phyloP scores from a whole-genome alignment of 768 basidiomycete species.

The Peribolospora baueri region DNA sequence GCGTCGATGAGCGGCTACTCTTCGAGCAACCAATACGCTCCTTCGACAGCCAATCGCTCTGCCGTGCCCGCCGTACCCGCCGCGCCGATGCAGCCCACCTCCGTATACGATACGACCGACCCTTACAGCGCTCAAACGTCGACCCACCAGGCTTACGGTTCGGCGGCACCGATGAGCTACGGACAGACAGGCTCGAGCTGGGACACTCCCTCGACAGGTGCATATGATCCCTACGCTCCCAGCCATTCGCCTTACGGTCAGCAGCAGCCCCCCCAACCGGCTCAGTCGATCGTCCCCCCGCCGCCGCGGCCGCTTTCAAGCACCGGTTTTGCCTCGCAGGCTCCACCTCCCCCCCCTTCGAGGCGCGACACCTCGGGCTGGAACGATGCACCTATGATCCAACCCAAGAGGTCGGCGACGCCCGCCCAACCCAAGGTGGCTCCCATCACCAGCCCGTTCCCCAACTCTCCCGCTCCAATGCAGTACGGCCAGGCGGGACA shows the following conservation, averaged over 20 bases:
- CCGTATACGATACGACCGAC: no score
- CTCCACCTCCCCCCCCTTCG: no score
- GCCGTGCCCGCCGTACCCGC: no score
- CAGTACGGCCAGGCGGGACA: neutral
- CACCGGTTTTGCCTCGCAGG: no score
- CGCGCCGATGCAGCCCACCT: no score
- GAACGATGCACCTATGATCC: no score
- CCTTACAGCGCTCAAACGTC: no score
- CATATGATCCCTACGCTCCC: neutral
- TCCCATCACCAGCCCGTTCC: neutral
- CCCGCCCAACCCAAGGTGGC: neutral
- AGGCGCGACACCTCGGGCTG: no score
- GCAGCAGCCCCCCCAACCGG: neutral
- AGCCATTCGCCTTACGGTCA: neutral
- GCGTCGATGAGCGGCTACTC: slow-evolving; percentile 13
- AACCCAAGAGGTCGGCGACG: no score
- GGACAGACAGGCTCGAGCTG: slow-evolving; percentile 22
- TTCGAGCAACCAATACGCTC: neutral
- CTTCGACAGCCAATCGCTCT: neutral
- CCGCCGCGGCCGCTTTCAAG: no score
- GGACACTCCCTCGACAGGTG: slow-evolving; percentile 10
- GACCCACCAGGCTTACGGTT: no score
- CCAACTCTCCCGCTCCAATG: neutral
- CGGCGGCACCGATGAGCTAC: neutral
- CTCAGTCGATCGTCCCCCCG: no score